A percentile compares a stretch with the other conserved stretches of the same genome.
These are phyloP conservation scores for Metarhizium humberi DNA, from an alignment of 2,329 filamentous ascomycete species.

Conservation along the genomic window DNA sequence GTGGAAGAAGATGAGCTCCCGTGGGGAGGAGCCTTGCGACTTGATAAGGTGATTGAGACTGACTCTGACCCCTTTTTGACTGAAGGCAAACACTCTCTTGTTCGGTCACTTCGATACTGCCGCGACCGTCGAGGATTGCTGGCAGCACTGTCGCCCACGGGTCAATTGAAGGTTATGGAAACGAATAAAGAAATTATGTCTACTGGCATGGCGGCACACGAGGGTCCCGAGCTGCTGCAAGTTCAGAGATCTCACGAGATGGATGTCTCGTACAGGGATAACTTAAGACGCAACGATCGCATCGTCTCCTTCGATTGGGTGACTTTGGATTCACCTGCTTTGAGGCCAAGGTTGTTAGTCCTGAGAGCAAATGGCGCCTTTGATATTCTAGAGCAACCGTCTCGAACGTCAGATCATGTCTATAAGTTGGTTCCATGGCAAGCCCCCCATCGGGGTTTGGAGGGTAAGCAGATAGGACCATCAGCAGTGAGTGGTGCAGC, in stretches of 20 bases:
- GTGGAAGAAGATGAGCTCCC: conserved; percentile 52
- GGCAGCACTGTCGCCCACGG: conserved; percentile 52
- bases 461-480: conserved; percentile 28
- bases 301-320: conserved; percentile 63
- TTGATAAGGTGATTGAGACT: conserved; percentile 48
- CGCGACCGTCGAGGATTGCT: conserved; percentile 52
- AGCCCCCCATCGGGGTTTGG: conserved; percentile 45
- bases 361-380: conserved; percentile 51
- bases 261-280: conserved; percentile 47
- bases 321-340: conserved; percentile 43
- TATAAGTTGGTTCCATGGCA: conserved; percentile 54
- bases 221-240: conserved; percentile 49
- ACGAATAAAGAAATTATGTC: conserved; percentile 45
- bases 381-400: conserved; percentile 53
- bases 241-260: conserved; percentile 52
- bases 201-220: conserved; percentile 24
- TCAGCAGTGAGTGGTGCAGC: neutral
- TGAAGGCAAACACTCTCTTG: conserved; percentile 50
- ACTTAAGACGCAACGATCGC: conserved; percentile 43
- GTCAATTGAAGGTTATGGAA: conserved; percentile 53
- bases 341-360: conserved; percentile 50
- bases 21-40: conserved; percentile 51
- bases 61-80: conserved; percentile 38
- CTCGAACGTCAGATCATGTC: conserved; percentile 46
- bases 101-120: conserved; percentile 54